A percentile compares a stretch with the other conserved stretches of the same genome.
Evolutionary conservation across 2,329 filamentous ascomycete species (phyloP).

Genomic region (Pleurostoma richardsiae): DNA sequence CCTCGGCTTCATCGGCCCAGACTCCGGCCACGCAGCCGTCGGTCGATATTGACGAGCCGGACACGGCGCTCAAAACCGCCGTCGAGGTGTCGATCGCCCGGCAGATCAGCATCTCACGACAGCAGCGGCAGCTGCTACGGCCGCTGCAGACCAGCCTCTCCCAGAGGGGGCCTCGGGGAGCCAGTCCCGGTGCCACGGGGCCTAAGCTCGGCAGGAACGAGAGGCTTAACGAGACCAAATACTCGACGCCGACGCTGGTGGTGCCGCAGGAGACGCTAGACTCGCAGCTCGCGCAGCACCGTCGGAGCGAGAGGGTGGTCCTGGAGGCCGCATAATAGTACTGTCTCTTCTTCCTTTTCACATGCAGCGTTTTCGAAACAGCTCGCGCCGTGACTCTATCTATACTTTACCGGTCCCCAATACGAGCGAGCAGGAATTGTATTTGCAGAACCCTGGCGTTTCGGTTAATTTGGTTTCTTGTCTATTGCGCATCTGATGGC

Average conservation of each 20-base stretch:
- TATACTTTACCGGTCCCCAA: no score
- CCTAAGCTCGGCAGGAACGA: constrained; percentile 22
- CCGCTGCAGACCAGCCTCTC: constrained; percentile 38
- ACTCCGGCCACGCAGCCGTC: constrained; percentile 26
- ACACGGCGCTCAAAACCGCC: constrained; percentile 43
- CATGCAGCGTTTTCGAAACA: no score
- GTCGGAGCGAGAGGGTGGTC: constrained; percentile 49
- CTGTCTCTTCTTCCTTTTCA: background rate
- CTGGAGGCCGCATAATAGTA: constrained; percentile 36
- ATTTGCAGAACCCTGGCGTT: no score
- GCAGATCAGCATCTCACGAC: constrained; percentile 60
- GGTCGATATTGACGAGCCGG: constrained; percentile 29
- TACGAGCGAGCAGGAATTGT: no score
- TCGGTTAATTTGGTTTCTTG: no score
- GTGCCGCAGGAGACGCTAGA: constrained; percentile 23
- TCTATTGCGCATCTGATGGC: no score
- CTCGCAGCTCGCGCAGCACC: constrained; percentile 29
- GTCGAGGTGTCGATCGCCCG: constrained; percentile 64
- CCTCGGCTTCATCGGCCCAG: constrained; percentile 11
- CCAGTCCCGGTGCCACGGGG: constrained; percentile 14
- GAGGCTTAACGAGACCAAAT: constrained; percentile 31
- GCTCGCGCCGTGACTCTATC: no score
- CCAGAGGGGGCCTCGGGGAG: background rate
- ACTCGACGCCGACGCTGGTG: constrained; percentile 41
- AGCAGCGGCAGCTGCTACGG: constrained; percentile 55